phyloP scores from a whole-genome alignment of 768 basidiomycete species.

The Psilocybe sp. region DNA sequence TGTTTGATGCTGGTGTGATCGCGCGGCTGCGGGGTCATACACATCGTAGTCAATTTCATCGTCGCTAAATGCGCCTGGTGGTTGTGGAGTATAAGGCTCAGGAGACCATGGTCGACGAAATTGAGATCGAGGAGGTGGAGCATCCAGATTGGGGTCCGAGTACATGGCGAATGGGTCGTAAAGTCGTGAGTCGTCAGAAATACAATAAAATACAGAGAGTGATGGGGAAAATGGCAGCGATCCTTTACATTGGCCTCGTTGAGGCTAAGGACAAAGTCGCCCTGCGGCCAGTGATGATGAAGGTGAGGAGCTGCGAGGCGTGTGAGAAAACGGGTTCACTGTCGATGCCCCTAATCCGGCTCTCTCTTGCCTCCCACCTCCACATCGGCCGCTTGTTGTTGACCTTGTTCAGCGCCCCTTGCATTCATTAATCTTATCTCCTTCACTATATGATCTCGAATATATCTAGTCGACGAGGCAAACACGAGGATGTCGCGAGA shows the following conservation, averaged over 20 bases:
- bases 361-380: not conserved
- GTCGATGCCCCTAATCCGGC: not conserved
- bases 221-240: not conserved
- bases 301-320: not conserved
- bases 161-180: conserved; percentile 31
- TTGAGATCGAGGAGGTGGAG: conserved; percentile 48
- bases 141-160: conserved; percentile 42
- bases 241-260: not conserved
- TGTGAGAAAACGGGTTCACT: not conserved
- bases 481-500: no score
- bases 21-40: conserved; percentile 12
- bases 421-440: no score
- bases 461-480: no score
- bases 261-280: conserved; percentile 1
- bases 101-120: conserved; percentile 69
- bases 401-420: not conserved
- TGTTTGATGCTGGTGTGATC: conserved; percentile 21
- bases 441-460: no score
- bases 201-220: conserved; percentile 4
- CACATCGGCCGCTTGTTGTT: not conserved
- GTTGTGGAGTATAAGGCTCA: conserved; percentile 47
- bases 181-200: conserved; percentile 11
- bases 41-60: conserved; percentile 12
- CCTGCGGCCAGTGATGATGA: not conserved
- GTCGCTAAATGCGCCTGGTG: conserved; percentile 19